Conservation (phyloP, 2,329 filamentous ascomycete genomes). For the Sordariomycetes sp. region DNA sequence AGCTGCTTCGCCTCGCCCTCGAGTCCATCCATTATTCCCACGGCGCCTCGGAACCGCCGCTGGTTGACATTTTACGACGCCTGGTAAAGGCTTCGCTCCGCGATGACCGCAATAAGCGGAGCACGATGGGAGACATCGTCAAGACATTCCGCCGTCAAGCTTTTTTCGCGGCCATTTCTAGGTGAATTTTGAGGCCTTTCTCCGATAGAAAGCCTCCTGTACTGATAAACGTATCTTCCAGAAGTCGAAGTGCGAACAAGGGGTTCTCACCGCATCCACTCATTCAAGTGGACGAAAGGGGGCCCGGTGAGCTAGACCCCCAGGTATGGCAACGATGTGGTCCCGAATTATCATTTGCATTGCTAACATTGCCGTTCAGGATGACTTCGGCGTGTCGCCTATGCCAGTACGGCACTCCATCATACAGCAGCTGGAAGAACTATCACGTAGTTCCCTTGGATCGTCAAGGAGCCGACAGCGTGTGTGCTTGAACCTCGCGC, state of each 20-base stretch:
- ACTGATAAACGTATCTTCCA: not conserved
- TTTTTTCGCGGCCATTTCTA: not conserved
- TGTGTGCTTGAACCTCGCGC: not conserved
- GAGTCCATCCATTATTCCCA: not conserved
- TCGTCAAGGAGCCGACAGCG: not conserved
- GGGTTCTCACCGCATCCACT: not conserved
- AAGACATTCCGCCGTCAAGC: not conserved
- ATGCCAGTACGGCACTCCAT: not conserved
- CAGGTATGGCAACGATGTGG: not conserved
- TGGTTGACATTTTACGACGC: not conserved
- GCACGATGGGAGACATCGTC: not conserved
- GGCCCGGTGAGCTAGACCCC: not conserved
- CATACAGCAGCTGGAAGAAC: not conserved
- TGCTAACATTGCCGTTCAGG: not conserved
- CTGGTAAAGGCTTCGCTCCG: not conserved
- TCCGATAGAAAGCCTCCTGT: not conserved
- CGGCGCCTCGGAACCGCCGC: not conserved
- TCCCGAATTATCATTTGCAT: not conserved
- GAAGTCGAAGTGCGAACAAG: not conserved
- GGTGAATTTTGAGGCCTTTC: not conserved
- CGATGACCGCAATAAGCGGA: not conserved
- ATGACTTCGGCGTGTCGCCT: not conserved
- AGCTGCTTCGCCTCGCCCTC: not conserved
- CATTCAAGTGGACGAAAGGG: not conserved
- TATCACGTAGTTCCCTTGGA: not conserved